These are phyloP conservation scores for Talaromyces islandicus DNA, from an alignment of 2,329 filamentous ascomycete genomes.

Conservation along the genomic window DNA sequence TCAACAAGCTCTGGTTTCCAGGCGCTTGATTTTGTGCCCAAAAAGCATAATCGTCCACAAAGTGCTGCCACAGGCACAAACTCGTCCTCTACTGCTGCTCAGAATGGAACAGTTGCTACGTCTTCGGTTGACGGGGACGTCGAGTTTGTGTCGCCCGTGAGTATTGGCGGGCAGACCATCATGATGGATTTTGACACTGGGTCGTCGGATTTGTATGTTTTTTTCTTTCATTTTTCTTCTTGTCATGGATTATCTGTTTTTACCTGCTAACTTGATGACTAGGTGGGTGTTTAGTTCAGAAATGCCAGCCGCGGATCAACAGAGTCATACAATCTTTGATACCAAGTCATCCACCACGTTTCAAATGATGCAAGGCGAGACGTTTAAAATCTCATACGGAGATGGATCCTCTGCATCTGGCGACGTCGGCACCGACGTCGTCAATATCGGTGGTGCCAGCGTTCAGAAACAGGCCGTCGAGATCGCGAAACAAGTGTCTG, in stretches of 20 bases:
- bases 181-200: constrained; percentile 72
- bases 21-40: constrained; percentile 28
- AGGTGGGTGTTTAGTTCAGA: constrained; percentile 66
- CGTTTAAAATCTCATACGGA: constrained; percentile 63
- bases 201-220: constrained; percentile 58
- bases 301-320: constrained; percentile 41
- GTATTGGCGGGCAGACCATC: constrained; percentile 62
- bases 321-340: constrained; percentile 52
- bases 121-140: constrained; percentile 61
- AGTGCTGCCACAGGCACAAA: constrained; percentile 11
- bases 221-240: no score
- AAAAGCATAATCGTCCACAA: constrained; percentile 16
- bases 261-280: constrained; percentile 2
- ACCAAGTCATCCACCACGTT: constrained; percentile 48
- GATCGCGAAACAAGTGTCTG: constrained; percentile 55
- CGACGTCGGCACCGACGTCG: constrained; percentile 59
- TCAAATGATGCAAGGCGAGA: constrained; percentile 42
- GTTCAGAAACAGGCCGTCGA: constrained; percentile 61
- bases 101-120: constrained; percentile 24
- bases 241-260: background rate
- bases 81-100: background rate
- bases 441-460: constrained; percentile 60
- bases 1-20: constrained; percentile 33
- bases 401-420: constrained; percentile 60
- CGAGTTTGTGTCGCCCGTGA: constrained; percentile 65